Evolutionary conservation across 2,329 filamentous ascomycete species (phyloP).

Genomic region (Venturia oleaginea): DNA sequence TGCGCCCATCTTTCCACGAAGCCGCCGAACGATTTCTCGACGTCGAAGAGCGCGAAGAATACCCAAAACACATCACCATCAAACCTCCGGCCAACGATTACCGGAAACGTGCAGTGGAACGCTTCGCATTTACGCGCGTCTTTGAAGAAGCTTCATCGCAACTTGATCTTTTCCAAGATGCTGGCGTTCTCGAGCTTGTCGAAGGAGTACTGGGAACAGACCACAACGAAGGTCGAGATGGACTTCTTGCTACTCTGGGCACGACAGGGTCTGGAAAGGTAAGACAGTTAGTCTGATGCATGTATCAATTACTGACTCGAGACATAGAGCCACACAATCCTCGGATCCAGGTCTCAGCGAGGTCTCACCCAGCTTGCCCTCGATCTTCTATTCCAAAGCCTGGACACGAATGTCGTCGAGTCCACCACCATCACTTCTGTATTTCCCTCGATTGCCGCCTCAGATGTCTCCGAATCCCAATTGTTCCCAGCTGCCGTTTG

Average conservation of each 20-base stretch:
- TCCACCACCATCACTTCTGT: conserved; percentile 46
- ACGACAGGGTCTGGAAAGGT: conserved; percentile 97
- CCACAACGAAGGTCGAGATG: conserved; percentile 75
- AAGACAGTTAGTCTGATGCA: conserved; percentile 8
- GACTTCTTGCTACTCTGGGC: conserved; percentile 80
- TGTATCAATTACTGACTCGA: conserved; percentile 9
- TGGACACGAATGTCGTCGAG: conserved; percentile 63
- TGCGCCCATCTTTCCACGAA: conserved; percentile 42
- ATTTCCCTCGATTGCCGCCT: conserved; percentile 63
- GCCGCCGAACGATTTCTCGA: conserved; percentile 62
- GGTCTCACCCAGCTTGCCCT: conserved; percentile 87
- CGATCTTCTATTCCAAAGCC: conserved; percentile 78
- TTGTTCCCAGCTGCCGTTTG: conserved; percentile 67
- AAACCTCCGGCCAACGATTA: conserved; percentile 65
- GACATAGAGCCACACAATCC: conserved; percentile 80
- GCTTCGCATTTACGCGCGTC: conserved; percentile 87
- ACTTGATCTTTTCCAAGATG: conserved; percentile 76
- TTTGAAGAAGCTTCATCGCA: conserved; percentile 83
- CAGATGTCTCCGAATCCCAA: conserved; percentile 73
- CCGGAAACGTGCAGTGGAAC: conserved; percentile 79
- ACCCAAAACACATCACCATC: conserved; percentile 44
- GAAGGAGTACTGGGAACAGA: conserved; percentile 69
- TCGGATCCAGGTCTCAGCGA: conserved; percentile 77
- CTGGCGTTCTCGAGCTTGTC: conserved; percentile 64
- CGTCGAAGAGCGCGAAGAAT: conserved; percentile 49